Evolutionary conservation across 352 stramenopile genomes (phyloP), one percentile per base, ranked within the genome.

Genomic region (Phytophthora syringae): DNA sequence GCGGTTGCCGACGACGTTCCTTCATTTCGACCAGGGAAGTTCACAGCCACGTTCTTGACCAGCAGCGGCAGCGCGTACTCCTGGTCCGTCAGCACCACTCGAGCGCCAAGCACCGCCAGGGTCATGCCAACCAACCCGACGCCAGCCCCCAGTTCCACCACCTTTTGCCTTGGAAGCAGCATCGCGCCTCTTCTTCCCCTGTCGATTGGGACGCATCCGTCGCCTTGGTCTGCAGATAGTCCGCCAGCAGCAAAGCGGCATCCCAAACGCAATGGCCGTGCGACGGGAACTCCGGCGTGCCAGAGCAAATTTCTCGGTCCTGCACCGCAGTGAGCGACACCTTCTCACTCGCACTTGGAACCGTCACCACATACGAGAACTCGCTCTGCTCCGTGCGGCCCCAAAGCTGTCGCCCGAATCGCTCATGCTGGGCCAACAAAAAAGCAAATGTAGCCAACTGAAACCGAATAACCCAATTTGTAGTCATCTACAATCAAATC

Each of bases 241-340:
- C 76, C 30, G 79, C 70, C 7, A 87, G 64, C 25, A 84, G 61
- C 50, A 87, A 24, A 2, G 76, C 76, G n/a, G 79, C 79, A 54
- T 87, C 79, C 79, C 79, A 86, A 24, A 86, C 78, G 52, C 76
- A 84, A 42, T 86, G 75, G 22, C 78, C 78, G 32, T 86, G 78
- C 54, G 78, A 86, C 30, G 78, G 72, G 44, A 79, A 84, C 22
- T 34, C 55, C 16, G 67, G 76, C 7, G 62, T 72, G 13, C 72
- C 76, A 39, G 55, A 30, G 49, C 76, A 84, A 5, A 76, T 39
- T 6, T 69, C 60, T 25, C 66, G 72, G 61, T 79, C 70, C 45
- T 81, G 76, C 40, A 84, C 56, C 5, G 72, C 76, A 27, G 30
- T 79, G 11, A 83, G 49, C 27, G 55, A 24, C 15, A 76, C 51